Evolutionary conservation across 495 filamentous ascomycete species (phyloP), one percentile per base, ranked within the genome.

Genomic region (Xylaria acuta): DNA sequence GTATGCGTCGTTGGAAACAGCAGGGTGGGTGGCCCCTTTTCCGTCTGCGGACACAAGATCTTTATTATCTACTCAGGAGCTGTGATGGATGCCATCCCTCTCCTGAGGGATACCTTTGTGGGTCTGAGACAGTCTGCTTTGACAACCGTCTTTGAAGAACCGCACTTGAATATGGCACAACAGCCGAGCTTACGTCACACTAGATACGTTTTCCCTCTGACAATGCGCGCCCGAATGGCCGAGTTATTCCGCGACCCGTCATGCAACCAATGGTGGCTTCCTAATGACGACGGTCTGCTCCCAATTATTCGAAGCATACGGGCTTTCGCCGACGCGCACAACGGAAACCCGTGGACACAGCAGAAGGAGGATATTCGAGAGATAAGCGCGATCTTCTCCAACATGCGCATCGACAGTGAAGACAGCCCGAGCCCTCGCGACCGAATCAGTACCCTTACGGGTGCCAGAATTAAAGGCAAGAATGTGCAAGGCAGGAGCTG

Each of bases 201-300:
- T 74, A 98, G 95, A 54, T 97, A 97, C 79, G 91, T 97, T 34
- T 94, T 91, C 72, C 91, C 95, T 9, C 81, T 87, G 38, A 90
- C 87, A 53, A 91, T 95, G 80, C 93, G 95, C 75, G 80, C 82
- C 32, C 88, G 87, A 64, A 90, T 99, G 84, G 88, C 92, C 18
- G 87, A 90, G 38, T 78, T 92, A 41, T 97, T 94, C 86, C 82
- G 86, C 73, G 84, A 91, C 43, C 87, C 89, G 12, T 90, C 90
- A 64, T 85, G 93, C 70, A 85, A 87, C 65, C 86, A 91, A 47
- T 97, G 94, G 93, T 97, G 94, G 94, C 87, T 97, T 30, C 93
- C 94, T 3, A 89, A 94, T 76, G 89, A 94, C 75, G 92, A 94
- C 83, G 90, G 88, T 27, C 91, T 90, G 74, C 87, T 88, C 4